These are phyloP conservation scores for Botryosphaeria dothidea DNA, from an alignment of 2,329 filamentous ascomycete genomes.

Conservation along the genomic window DNA sequence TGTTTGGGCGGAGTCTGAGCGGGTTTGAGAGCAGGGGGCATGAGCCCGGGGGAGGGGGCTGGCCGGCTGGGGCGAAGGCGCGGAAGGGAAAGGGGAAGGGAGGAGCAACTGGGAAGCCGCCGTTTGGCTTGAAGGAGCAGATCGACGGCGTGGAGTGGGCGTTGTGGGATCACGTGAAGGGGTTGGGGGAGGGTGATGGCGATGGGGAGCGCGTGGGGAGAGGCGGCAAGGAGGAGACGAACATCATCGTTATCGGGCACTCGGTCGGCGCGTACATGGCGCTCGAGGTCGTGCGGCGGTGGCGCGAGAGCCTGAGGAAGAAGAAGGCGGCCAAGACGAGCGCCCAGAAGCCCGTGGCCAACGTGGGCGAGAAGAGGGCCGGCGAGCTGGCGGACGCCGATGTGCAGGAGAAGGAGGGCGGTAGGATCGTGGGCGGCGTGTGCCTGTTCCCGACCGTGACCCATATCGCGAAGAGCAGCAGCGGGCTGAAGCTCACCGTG, in stretches of 20 bases:
- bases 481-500: constrained; percentile 43
- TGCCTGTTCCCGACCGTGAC: constrained; percentile 51
- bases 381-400: not conserved
- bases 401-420: not conserved
- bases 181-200: constrained; percentile 5
- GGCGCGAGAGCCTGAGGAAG: constrained; percentile 27
- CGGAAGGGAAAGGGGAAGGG: not conserved
- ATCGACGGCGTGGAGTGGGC: constrained; percentile 49
- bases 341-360: not conserved
- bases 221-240: constrained; percentile 24
- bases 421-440: constrained; percentile 25
- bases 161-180: constrained; percentile 42
- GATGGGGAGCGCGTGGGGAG: constrained; percentile 40
- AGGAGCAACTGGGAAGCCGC: constrained; percentile 23
- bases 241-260: constrained; percentile 47
- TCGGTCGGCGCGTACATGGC: constrained; percentile 49
- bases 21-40: constrained; percentile 43
- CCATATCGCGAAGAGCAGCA: constrained; percentile 47
- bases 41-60: constrained; percentile 25
- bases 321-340: constrained; percentile 23
- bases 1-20: constrained; percentile 43
- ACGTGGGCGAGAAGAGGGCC: constrained; percentile 23
- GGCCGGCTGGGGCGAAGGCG: not conserved
- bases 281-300: constrained; percentile 42
- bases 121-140: constrained; percentile 51